Evolutionary conservation across 768 basidiomycete genomes (phyloP).

Genomic region (Lentinula detonsa): DNA sequence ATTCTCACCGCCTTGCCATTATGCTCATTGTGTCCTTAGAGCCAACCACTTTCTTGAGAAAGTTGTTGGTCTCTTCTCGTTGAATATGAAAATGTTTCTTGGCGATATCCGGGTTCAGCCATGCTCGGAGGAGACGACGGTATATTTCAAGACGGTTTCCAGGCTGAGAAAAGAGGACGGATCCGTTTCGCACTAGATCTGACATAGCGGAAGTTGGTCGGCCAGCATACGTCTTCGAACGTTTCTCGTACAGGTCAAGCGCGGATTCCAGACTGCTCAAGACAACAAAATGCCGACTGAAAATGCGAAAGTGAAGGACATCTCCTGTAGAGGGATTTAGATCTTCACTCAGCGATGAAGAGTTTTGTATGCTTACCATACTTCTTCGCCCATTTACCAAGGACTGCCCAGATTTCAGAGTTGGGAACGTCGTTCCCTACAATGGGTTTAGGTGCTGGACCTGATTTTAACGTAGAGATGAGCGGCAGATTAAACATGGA

Average conservation of each 20-base stretch:
- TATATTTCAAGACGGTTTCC: constrained; percentile 1
- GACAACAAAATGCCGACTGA: not conserved
- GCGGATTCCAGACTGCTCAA: not conserved
- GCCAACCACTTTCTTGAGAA: not conserved
- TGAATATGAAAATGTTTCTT: not conserved
- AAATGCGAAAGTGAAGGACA: not conserved
- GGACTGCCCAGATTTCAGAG: not conserved
- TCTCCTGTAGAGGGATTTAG: not conserved
- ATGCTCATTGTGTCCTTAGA: not conserved
- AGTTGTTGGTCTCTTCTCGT: not conserved
- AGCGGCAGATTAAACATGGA: not conserved
- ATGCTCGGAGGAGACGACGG: not conserved
- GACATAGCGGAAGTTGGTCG: not conserved
- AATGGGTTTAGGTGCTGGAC: not conserved
- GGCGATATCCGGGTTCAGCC: not conserved
- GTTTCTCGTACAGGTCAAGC: not conserved
- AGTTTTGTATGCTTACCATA: not conserved
- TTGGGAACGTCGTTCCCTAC: not conserved
- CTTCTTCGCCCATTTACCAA: not conserved
- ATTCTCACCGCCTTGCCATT: not conserved
- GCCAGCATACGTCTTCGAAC: not conserved
- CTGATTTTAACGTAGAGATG: not conserved
- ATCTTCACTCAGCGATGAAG: not conserved
- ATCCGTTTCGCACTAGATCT: not conserved
- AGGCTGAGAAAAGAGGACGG: not conserved